Percentiles rank a stretch among this genome's conserved stretches.
Evolutionary conservation across 306 rosid species (phyloP).

Genomic region (Acacia acuminata): DNA sequence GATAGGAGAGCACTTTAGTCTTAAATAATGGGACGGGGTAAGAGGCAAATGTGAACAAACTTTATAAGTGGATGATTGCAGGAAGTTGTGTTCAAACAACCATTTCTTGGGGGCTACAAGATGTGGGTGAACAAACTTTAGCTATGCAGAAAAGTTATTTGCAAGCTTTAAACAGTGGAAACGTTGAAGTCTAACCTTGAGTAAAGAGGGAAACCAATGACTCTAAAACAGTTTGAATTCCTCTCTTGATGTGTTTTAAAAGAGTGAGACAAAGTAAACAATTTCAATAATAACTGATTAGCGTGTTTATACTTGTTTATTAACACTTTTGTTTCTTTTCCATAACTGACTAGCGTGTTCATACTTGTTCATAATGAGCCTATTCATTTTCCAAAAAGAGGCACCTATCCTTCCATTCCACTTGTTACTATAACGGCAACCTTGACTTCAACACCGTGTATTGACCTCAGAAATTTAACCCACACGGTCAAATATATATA

Average conservation of each 20-base stretch:
- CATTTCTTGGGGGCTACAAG: neutral
- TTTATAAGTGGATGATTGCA: conserved; percentile 8
- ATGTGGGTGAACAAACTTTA: neutral
- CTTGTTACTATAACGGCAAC: neutral
- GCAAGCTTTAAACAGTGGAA: neutral
- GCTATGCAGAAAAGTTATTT: neutral
- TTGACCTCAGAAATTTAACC: neutral
- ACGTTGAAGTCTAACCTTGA: too few species aligned
- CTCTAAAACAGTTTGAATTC: too few species aligned
- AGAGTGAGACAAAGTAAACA: too few species aligned
- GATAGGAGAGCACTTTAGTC: neutral
- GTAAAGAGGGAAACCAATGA: too few species aligned
- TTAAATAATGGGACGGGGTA: neutral
- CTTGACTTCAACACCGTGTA: neutral
- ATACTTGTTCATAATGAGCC: neutral
- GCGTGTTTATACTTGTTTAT: neutral
- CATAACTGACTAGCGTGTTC: neutral
- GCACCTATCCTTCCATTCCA: neutral
- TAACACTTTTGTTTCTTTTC: neutral
- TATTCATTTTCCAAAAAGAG: neutral
- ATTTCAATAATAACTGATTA: neutral
- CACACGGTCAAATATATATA: neutral
- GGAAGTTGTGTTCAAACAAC: neutral
- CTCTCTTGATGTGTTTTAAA: too few species aligned
- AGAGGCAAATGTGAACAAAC: too few species aligned